Percentiles rank a stretch among this genome's conserved stretches.
These are phyloP conservation scores for Melastoma malabathricum DNA, from an alignment of 345 rosid species.

Conservation along the genomic window DNA sequence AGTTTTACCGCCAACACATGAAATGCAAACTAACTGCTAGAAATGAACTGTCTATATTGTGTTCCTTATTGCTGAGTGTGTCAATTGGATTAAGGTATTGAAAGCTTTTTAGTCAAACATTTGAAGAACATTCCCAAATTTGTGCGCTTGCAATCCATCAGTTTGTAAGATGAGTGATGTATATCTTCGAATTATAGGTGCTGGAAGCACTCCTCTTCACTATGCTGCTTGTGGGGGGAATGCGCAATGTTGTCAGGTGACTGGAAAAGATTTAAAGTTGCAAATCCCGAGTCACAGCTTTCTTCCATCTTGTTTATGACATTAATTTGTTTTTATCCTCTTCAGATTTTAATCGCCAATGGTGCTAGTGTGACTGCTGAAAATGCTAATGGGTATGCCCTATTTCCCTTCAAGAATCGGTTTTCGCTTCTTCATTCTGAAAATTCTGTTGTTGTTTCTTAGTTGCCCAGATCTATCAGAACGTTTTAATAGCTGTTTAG, in stretches of 20 bases:
- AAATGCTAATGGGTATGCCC: conserved; percentile 66
- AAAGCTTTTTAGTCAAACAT: too few species aligned
- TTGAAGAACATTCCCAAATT: too few species aligned
- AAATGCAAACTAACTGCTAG: too few species aligned
- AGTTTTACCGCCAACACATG: too few species aligned
- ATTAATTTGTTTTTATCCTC: conserved; percentile 3
- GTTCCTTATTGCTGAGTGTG: too few species aligned
- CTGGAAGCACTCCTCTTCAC: conserved; percentile 90
- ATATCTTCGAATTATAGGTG: conserved; percentile 32
- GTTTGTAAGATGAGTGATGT: not conserved
- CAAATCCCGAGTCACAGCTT: not conserved
- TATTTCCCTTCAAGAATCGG: too few species aligned
- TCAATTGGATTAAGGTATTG: too few species aligned
- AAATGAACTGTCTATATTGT: too few species aligned
- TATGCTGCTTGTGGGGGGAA: conserved; percentile 99
- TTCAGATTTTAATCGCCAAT: conserved; percentile 64
- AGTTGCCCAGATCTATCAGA: not conserved
- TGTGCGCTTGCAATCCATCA: too few species aligned
- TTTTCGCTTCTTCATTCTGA: too few species aligned
- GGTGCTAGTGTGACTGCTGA: conserved; percentile 63
- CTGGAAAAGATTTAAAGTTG: conserved; percentile 5
- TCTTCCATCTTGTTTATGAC: not conserved
- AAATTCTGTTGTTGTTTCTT: too few species aligned
- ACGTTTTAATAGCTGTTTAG: too few species aligned
- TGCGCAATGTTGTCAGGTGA: conserved; percentile 81